Percentiles rank a stretch among this genome's conserved stretches.
These are phyloP conservation scores for Paradendryphiella salina DNA, from an alignment of 2,329 filamentous ascomycete genomes.

Conservation along the genomic window DNA sequence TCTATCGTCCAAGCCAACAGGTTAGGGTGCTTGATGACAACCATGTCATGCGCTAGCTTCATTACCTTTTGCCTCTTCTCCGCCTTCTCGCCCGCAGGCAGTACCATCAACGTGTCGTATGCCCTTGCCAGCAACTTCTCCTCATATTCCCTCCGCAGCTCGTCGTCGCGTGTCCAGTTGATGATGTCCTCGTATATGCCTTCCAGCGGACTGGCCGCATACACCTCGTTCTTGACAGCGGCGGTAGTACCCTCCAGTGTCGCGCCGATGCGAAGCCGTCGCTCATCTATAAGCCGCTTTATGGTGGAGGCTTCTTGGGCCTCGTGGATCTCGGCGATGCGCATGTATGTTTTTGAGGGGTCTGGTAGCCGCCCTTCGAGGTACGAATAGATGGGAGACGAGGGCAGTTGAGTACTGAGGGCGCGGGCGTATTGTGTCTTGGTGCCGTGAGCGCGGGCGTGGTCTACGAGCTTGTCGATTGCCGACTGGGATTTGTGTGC, in stretches of 20 bases:
- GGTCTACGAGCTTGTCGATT: slow-evolving; percentile 77
- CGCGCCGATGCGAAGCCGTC: slow-evolving; percentile 83
- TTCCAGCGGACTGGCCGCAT: slow-evolving; percentile 74
- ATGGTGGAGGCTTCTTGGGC: slow-evolving; percentile 85
- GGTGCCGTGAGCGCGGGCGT: slow-evolving; percentile 73
- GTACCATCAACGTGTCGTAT: slow-evolving; percentile 73
- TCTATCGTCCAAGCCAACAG: slow-evolving; percentile 88
- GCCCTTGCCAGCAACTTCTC: slow-evolving; percentile 84
- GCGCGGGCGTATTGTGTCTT: slow-evolving; percentile 74
- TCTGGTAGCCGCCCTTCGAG: slow-evolving; percentile 83
- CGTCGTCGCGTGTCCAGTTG: slow-evolving; percentile 88
- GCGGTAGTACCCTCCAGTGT: slow-evolving; percentile 78
- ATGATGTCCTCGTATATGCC: slow-evolving; percentile 80
- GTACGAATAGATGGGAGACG: slow-evolving; percentile 75
- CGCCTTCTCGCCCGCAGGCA: slow-evolving; percentile 68
- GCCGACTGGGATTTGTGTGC: slow-evolving; percentile 62
- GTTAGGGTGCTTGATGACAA: slow-evolving; percentile 91
- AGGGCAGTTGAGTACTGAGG: slow-evolving; percentile 75
- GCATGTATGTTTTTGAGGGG: slow-evolving; percentile 78
- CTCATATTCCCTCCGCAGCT: slow-evolving; percentile 79
- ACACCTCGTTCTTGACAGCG: slow-evolving; percentile 86
- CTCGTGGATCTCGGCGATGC: slow-evolving; percentile 81
- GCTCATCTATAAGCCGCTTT: slow-evolving; percentile 85
- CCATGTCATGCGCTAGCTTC: slow-evolving; percentile 85
- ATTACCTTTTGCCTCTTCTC: slow-evolving; percentile 72